These are phyloP conservation scores for Austroboletus eburneus DNA, from an alignment of 768 basidiomycete genomes.

Conservation along the genomic window DNA sequence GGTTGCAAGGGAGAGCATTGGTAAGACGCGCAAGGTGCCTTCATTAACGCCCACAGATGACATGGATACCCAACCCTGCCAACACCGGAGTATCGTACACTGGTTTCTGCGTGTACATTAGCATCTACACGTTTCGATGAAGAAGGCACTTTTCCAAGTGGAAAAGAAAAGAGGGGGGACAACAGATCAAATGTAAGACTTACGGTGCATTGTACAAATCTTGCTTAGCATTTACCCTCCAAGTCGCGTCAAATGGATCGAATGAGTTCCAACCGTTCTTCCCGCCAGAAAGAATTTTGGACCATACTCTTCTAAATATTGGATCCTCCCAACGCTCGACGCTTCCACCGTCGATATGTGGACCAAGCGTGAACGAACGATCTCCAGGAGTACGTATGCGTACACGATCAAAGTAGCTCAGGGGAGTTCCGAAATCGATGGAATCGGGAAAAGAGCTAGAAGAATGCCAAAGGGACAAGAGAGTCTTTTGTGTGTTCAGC, in stretches of 20 bases:
- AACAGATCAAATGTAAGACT: constrained; percentile 10
- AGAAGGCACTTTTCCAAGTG: background rate
- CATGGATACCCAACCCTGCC: constrained; percentile 55
- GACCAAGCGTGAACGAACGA: constrained; percentile 59
- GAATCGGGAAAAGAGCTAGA: constrained; percentile 35
- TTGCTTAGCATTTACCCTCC: constrained; percentile 47
- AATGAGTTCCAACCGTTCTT: constrained; percentile 40
- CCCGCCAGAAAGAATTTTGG: constrained; percentile 41
- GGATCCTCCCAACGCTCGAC: constrained; percentile 56
- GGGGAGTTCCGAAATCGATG: constrained; percentile 50
- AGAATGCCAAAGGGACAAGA: constrained; percentile 57
- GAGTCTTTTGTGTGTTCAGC: constrained; percentile 51
- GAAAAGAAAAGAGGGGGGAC: no score
- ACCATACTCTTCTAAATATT: constrained; percentile 37
- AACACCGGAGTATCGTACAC: constrained; percentile 54
- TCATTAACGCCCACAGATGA: constrained; percentile 53
- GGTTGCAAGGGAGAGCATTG: constrained; percentile 49
- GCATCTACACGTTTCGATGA: background rate
- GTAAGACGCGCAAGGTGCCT: constrained; percentile 62
- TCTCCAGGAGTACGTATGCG: constrained; percentile 73
- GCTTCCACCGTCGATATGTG: constrained; percentile 53
- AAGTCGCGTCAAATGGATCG: constrained; percentile 47
- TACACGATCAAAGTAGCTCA: constrained; percentile 77
- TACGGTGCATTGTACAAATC: constrained; percentile 62
- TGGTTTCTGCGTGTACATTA: constrained; percentile 35